phyloP scores from a whole-genome alignment of 2,329 filamentous ascomycete species.

The Ceratocystis diversiconidia region DNA sequence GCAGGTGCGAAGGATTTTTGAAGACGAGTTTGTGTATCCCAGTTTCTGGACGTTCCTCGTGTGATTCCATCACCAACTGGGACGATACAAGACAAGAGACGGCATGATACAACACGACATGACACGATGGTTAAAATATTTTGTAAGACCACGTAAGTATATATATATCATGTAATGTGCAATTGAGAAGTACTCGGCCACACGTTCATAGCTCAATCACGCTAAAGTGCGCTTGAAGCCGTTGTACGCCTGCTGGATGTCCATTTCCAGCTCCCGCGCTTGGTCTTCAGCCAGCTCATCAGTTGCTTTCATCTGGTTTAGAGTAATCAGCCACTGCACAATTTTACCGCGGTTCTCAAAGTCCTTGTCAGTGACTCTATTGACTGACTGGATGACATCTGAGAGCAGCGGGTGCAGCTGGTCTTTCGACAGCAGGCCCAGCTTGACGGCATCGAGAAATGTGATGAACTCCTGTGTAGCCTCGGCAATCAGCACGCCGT shows the following conservation, averaged over 20 bases:
- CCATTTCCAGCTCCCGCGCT: conserved; percentile 74
- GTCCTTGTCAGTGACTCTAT: conserved; percentile 88
- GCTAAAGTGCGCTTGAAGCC: conserved; percentile 75
- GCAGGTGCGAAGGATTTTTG: conserved; percentile 91
- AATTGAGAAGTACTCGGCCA: not conserved
- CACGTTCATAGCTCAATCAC: conserved; percentile 22
- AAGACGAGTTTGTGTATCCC: conserved; percentile 96
- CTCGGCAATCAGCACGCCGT: conserved; percentile 60
- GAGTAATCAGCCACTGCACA: conserved; percentile 90
- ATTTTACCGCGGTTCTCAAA: conserved; percentile 96
- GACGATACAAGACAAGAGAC: not conserved
- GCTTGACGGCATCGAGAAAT: conserved; percentile 83
- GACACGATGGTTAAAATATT: not conserved
- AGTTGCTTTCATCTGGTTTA: conserved; percentile 95
- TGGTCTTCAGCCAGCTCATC: conserved; percentile 82
- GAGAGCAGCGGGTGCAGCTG: conserved; percentile 89
- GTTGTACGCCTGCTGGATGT: conserved; percentile 87
- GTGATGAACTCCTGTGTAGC: conserved; percentile 98
- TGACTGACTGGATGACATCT: conserved; percentile 92
- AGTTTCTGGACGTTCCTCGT: conserved; percentile 98
- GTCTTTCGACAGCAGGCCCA: conserved; percentile 87
- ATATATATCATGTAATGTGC: not conserved
- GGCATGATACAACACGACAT: not conserved
- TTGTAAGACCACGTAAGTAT: conserved; percentile 8
- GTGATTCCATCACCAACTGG: conserved; percentile 27